Evolutionary conservation across 805 yeast genomes (phyloP).

Genomic region (Brettanomyces nanus): DNA sequence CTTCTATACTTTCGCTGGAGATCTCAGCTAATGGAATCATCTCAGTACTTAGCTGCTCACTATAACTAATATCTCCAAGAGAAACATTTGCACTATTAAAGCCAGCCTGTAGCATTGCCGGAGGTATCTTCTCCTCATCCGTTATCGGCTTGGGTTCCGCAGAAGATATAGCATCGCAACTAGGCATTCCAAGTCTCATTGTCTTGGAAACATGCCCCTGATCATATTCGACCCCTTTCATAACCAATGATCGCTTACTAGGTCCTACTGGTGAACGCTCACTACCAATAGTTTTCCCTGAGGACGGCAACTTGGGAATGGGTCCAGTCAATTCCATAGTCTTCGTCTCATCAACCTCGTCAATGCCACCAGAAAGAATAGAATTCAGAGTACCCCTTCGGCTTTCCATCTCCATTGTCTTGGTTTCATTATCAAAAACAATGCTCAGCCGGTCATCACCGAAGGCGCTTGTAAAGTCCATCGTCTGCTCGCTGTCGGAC

Average conservation of each 20-base stretch:
- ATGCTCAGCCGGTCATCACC: not conserved
- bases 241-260: not conserved
- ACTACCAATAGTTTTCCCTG: not conserved
- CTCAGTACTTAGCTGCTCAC: conserved; percentile 19
- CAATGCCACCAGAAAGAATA: not conserved
- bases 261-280: not conserved
- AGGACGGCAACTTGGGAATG: not conserved
- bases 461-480: conserved; percentile 6
- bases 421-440: conserved; percentile 1
- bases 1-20: conserved; percentile 14
- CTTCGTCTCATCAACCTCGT: conserved; percentile 6
- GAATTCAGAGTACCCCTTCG: not conserved
- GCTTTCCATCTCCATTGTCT: conserved; percentile 2
- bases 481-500: conserved; percentile 4
- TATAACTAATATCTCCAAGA: conserved; percentile 8
- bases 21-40: conserved; percentile 25
- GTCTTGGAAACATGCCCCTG: not conserved
- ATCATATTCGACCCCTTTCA: conserved; percentile 1
- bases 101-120: not conserved
- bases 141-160: too few relatives aligned
- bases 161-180: too few relatives aligned
- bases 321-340: conserved; percentile 5
- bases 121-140: too few relatives aligned
- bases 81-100: not conserved
- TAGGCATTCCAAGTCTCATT: too few relatives aligned